phyloP scores from a whole-genome alignment of 305 asterid species.

The Coffea humblotiana region DNA sequence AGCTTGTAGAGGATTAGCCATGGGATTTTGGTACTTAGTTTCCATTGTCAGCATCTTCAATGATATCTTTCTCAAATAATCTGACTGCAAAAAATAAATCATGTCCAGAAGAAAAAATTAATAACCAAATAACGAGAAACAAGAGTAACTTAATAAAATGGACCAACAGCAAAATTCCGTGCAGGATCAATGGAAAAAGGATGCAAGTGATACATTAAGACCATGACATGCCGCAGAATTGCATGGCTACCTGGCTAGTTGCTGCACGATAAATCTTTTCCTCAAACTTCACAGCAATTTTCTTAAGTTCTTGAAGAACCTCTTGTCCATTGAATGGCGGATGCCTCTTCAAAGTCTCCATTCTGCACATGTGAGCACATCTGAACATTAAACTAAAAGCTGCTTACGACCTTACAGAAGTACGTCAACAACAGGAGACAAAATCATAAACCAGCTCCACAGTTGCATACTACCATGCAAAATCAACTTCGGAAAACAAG shows the following conservation, averaged over 20 bases:
- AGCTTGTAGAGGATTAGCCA: slow-evolving; percentile 42
- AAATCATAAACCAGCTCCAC: neutral
- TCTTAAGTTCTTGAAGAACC: slow-evolving; percentile 62
- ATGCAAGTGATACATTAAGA: slow-evolving; percentile 7
- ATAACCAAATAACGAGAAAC: slow-evolving; percentile 3
- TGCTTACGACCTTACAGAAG: neutral
- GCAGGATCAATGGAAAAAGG: slow-evolving; percentile 1
- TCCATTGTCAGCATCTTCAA: slow-evolving; percentile 58
- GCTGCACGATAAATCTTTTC: slow-evolving; percentile 66
- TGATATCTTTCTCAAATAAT: slow-evolving; percentile 56
- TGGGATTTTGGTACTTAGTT: slow-evolving; percentile 44
- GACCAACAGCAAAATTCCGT: slow-evolving; percentile 10
- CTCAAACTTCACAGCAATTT: slow-evolving; percentile 68
- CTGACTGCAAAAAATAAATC: slow-evolving; percentile 55
- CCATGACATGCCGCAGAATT: neutral
- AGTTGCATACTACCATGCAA: neutral
- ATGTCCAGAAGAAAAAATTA: neutral
- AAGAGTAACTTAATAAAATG: neutral
- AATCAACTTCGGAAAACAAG: neutral
- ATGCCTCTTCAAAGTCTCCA: slow-evolving; percentile 69
- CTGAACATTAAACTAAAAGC: neutral
- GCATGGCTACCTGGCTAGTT: slow-evolving; percentile 55
- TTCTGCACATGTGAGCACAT: slow-evolving; percentile 36
- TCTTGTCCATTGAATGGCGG: slow-evolving; percentile 66
- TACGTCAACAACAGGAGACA: neutral